Conservation (phyloP, 495 filamentous ascomycete species). For the Podospora conica region DNA sequence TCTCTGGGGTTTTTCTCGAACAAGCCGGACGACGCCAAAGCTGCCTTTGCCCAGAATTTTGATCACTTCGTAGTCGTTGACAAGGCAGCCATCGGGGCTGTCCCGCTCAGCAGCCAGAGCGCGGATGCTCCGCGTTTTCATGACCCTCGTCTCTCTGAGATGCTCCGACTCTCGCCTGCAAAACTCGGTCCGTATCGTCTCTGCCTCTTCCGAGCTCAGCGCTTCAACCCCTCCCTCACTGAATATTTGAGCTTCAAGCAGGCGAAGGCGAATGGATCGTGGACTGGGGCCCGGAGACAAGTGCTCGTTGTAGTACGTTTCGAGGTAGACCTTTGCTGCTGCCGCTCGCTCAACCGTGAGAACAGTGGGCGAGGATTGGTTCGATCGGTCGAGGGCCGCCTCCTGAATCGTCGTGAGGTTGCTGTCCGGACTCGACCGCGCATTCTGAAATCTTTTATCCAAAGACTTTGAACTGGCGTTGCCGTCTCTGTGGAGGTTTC, state of each 20-base stretch:
- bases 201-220: constrained; percentile 51
- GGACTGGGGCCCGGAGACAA: constrained; percentile 40
- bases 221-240: constrained; percentile 26
- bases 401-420: constrained; percentile 40
- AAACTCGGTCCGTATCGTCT: constrained; percentile 52
- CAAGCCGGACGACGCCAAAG: constrained; percentile 85
- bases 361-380: constrained; percentile 52
- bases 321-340: constrained; percentile 79
- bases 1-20: constrained; percentile 52
- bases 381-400: constrained; percentile 27
- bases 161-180: constrained; percentile 61
- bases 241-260: constrained; percentile 60
- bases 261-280: constrained; percentile 58
- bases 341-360: constrained; percentile 70
- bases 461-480: background rate
- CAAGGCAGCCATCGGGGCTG: constrained; percentile 19
- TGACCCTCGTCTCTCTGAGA: constrained; percentile 63
- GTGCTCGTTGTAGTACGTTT: constrained; percentile 70
- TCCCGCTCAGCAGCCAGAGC: constrained; percentile 26
- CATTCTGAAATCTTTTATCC: constrained; percentile 7
- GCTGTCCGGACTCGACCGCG: constrained; percentile 24
- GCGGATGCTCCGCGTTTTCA: constrained; percentile 56
- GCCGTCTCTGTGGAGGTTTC: constrained; percentile 8
- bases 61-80: constrained; percentile 66
- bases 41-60: constrained; percentile 91